Evolutionary conservation across 306 rosid species (phyloP), one percentile per base, ranked within the genome.

Genomic region (Lupinus albus): DNA sequence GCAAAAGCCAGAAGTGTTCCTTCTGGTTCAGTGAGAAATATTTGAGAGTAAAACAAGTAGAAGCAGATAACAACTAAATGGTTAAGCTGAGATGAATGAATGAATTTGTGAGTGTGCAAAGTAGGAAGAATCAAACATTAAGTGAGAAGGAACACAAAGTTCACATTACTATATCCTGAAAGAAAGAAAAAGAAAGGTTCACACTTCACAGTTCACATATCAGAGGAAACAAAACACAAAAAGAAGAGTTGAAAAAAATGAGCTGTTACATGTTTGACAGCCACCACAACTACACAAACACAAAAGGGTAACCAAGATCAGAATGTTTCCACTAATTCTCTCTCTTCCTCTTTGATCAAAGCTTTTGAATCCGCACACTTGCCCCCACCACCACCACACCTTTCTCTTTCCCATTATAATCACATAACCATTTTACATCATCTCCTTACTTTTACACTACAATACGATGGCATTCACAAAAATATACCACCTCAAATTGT

Each of bases 241-340:
- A 79, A 36, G 11, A 36, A 36, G 11, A 36, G 42, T 72, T 83
- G 18, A 61, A 71, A 80, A 74, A 80, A 76, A 85, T 79, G 88
- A 90, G 92, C 84, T 84, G 89, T 77, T 84, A 61, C 84, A 76
- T 79, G 77, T 80, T 87, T 85, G 95, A 84, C 88, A 90, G 84
- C 83, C 89, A 80, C 89, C 88, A 73, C 74, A 82, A 72, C 81
- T 71, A 78, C 88, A 83, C 84, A 71, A 53, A 25, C 30, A 25
- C 30, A 25, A 25, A 25, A 25, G 4, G 87, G 88, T 95, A 85
- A 85, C 87, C 88, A 84, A 74, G 44, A 76, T 80, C 88, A 80
- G 84, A 84, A 84, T 82, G 89, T 85, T 83, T 83, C 81, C 82
- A 66, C 84, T 25, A 3, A 0, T n/a, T 36, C 66, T 46, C 76